Evolutionary conservation across 371 early-diverging fungal species (phyloP).

Genomic region (Saksenaea oblongispora): DNA sequence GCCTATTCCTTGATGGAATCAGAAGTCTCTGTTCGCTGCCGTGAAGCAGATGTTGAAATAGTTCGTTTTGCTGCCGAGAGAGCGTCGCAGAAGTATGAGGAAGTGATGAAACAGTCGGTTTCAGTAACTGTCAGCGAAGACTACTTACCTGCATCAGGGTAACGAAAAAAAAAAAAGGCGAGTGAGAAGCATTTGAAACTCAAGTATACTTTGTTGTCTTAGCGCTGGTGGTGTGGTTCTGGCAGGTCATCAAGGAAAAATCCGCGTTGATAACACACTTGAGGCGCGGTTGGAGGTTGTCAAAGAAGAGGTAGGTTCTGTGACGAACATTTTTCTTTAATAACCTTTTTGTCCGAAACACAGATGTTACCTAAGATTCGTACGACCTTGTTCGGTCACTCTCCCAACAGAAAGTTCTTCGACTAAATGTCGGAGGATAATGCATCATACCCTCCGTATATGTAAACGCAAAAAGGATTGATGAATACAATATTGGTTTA

Average conservation of each 20-base stretch:
- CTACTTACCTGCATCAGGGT: constrained; percentile 53
- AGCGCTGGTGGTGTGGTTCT: constrained; percentile 93
- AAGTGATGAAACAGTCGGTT: constrained; percentile 53
- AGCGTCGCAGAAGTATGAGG: constrained; percentile 63
- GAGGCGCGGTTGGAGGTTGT: constrained; percentile 85
- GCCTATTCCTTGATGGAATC: constrained; percentile 84
- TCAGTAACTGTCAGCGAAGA: constrained; percentile 57
- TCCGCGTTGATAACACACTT: constrained; percentile 87
- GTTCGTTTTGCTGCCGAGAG: constrained; percentile 62
- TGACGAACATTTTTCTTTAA: neutral
- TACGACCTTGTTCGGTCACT: constrained; percentile 84
- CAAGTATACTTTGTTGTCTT: neutral
- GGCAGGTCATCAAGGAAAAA: constrained; percentile 74
- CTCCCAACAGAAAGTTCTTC: constrained; percentile 89
- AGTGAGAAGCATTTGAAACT: neutral
- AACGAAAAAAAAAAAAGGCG: constrained; percentile 9
- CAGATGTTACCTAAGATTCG: constrained; percentile 92
- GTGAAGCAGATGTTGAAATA: constrained; percentile 71
- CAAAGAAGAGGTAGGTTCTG: constrained; percentile 57
- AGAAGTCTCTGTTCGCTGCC: constrained; percentile 69
- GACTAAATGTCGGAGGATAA: constrained; percentile 55
- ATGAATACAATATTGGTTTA: neutral
- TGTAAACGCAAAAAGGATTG: neutral
- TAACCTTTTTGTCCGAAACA: neutral
- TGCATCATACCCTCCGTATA: constrained; percentile 1